Conservation (phyloP, 2,329 filamentous ascomycete genomes). For the Neoscytalidium dimidiatum region DNA sequence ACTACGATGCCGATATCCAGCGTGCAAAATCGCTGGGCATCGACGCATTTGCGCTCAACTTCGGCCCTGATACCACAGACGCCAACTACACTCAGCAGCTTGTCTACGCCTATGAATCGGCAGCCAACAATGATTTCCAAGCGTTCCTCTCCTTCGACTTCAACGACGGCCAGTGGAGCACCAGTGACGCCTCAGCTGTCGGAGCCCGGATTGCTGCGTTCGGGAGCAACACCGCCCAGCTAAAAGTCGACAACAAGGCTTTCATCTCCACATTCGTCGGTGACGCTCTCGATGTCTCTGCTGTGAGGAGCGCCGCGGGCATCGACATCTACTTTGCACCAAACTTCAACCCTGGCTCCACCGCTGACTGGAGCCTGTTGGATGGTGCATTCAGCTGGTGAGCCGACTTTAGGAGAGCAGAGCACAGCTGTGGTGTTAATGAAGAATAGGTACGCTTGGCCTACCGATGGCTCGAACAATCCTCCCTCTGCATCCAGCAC, state of each 20-base stretch:
- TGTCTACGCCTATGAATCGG: conserved; percentile 29
- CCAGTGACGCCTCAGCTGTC: conserved; percentile 23
- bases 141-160: conserved; percentile 34
- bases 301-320: conserved; percentile 27
- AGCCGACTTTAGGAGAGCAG: conserved; percentile 18
- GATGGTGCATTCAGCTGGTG: conserved; percentile 34
- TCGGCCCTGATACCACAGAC: conserved; percentile 25
- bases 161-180: conserved; percentile 25
- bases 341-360: conserved; percentile 27
- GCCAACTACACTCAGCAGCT: conserved; percentile 27
- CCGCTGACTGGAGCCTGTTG: conserved; percentile 22
- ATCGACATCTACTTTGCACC: conserved; percentile 32
- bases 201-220: conserved; percentile 28
- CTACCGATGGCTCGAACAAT: conserved; percentile 29
- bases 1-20: conserved; percentile 32
- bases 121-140: conserved; percentile 30
- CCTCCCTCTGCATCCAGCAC: conserved; percentile 27
- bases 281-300: conserved; percentile 25
- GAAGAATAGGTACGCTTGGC: conserved; percentile 24
- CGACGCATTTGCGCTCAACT: conserved; percentile 36
- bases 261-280: conserved; percentile 34
- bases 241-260: conserved; percentile 29
- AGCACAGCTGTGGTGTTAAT: not conserved
- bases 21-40: conserved; percentile 33
- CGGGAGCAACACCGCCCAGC: conserved; percentile 26